phyloP scores from a whole-genome alignment of 2,329 filamentous ascomycete species.

The Verticillium tricorpus region DNA sequence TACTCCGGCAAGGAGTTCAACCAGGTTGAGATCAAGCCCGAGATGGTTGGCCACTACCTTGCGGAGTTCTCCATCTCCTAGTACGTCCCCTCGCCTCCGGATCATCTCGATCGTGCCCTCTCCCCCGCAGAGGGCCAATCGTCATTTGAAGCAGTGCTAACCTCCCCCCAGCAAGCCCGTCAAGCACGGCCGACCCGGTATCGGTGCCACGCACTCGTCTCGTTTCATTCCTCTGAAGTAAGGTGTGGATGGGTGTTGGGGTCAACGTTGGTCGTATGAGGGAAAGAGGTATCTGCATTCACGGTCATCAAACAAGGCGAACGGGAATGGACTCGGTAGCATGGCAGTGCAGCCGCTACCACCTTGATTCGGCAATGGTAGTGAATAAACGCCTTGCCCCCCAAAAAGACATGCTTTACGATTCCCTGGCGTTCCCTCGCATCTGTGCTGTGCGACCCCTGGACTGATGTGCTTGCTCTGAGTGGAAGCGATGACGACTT shows the following conservation, averaged over 20 bases:
- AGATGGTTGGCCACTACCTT: conserved; percentile 99
- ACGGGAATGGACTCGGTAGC: conserved; percentile 52
- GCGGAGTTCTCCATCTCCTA: conserved; percentile 99
- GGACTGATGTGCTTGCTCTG: too few species aligned
- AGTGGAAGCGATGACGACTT: too few species aligned
- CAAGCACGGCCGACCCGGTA: conserved; percentile 99
- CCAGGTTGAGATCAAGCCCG: conserved; percentile 99
- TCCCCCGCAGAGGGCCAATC: neutral
- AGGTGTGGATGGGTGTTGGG: conserved; percentile 40
- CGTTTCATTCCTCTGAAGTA: conserved; percentile 99
- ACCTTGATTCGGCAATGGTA: conserved; percentile 16
- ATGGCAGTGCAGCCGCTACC: conserved; percentile 20
- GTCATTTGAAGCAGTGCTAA: conserved; percentile 36
- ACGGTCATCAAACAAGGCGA: conserved; percentile 49
- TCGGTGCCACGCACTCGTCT: conserved; percentile 99
- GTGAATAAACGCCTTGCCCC: conserved; percentile 17
- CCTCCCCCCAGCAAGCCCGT: conserved; percentile 77
- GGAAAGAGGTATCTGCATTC: conserved; percentile 49
- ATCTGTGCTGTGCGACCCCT: too few species aligned
- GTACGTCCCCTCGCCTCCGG: conserved; percentile 53
- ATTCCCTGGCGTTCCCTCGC: neutral
- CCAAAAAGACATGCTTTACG: conserved; percentile 4
- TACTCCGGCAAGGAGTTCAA: conserved; percentile 99
- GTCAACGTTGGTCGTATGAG: conserved; percentile 9
- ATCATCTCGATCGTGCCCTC: too few species aligned